phyloP scores from a whole-genome alignment of 108 stramenopile species.

The Asterionellopsis glacialis region DNA sequence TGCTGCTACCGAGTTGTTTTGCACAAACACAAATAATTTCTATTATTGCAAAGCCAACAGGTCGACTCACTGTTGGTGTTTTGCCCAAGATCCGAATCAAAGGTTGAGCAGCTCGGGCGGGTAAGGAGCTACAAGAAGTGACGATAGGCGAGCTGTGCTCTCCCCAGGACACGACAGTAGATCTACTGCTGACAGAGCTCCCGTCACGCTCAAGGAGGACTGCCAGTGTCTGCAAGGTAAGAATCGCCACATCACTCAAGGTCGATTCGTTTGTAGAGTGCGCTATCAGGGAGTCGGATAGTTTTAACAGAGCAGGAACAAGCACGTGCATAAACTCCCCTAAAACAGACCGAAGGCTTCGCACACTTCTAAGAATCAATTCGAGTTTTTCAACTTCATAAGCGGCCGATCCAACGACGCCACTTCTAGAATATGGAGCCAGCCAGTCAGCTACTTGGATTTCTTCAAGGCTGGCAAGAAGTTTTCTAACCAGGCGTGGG shows the following conservation, averaged over 20 bases:
- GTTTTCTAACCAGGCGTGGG: constrained; percentile 57
- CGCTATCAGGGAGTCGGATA: constrained; percentile 61
- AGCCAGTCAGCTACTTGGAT: constrained; percentile 58
- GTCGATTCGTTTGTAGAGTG: constrained; percentile 9
- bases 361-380: constrained; percentile 61
- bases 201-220: constrained; percentile 47
- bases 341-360: constrained; percentile 60
- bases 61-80: constrained; percentile 30
- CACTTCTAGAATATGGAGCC: not conserved
- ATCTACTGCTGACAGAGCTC: constrained; percentile 26
- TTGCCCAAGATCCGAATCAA: constrained; percentile 60
- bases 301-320: constrained; percentile 78
- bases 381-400: constrained; percentile 42
- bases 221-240: constrained; percentile 60
- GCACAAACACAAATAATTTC: constrained; percentile 69
- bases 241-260: constrained; percentile 30
- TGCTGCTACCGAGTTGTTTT: constrained; percentile 54
- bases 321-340: constrained; percentile 77
- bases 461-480: constrained; percentile 64
- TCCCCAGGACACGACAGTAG: constrained; percentile 22
- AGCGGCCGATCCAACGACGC: not conserved
- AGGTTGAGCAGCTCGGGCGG: constrained; percentile 77
- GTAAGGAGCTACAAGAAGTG: constrained; percentile 24
- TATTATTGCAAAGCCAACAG: constrained; percentile 64
- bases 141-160: constrained; percentile 23